Percentiles rank a stretch among this genome's conserved stretches.
phyloP scores from a whole-genome alignment of 2,329 filamentous ascomycete genomes.

The Verticillium isaacii region DNA sequence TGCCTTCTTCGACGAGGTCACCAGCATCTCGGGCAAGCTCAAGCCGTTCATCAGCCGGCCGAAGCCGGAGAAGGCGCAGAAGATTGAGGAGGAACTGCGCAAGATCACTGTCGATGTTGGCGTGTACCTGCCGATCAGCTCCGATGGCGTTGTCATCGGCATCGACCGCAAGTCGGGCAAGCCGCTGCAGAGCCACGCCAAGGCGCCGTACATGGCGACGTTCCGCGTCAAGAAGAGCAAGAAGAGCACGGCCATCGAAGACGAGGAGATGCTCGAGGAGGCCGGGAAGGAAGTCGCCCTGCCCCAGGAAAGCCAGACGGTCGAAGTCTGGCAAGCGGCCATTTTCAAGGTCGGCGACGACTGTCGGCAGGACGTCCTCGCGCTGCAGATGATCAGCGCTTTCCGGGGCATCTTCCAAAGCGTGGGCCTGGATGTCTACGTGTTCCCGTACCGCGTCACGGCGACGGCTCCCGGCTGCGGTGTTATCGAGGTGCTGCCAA shows the following conservation, averaged over 20 bases:
- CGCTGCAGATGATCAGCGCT: slow-evolving; percentile 94
- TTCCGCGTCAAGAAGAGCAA: slow-evolving; percentile 90
- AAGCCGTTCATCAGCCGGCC: slow-evolving; percentile 87
- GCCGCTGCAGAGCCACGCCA: slow-evolving; percentile 94
- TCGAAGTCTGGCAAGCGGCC: slow-evolving; percentile 98
- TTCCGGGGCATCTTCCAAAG: slow-evolving; percentile 97
- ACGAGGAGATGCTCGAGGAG: slow-evolving; percentile 47
- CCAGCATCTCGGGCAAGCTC: slow-evolving; percentile 89
- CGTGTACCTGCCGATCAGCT: slow-evolving; percentile 95
- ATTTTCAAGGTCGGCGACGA: slow-evolving; percentile 99
- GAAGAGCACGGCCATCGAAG: slow-evolving; percentile 26
- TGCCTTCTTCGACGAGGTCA: slow-evolving; percentile 96
- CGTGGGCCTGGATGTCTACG: slow-evolving; percentile 92
- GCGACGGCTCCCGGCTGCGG: slow-evolving; percentile 96
- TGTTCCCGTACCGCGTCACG: slow-evolving; percentile 95
- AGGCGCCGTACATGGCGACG: slow-evolving; percentile 98
- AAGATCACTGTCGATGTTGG: slow-evolving; percentile 97
- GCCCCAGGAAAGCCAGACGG: slow-evolving; percentile 45
- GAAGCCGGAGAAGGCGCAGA: slow-evolving; percentile 97
- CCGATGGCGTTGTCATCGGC: slow-evolving; percentile 92
- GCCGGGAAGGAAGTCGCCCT: slow-evolving; percentile 29
- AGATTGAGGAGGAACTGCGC: slow-evolving; percentile 96
- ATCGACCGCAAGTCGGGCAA: slow-evolving; percentile 98
- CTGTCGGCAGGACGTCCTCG: slow-evolving; percentile 93
- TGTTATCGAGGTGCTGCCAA: slow-evolving; percentile 95